phyloP scores from a whole-genome alignment of 768 basidiomycete genomes.

The Phylloporus sp. region DNA sequence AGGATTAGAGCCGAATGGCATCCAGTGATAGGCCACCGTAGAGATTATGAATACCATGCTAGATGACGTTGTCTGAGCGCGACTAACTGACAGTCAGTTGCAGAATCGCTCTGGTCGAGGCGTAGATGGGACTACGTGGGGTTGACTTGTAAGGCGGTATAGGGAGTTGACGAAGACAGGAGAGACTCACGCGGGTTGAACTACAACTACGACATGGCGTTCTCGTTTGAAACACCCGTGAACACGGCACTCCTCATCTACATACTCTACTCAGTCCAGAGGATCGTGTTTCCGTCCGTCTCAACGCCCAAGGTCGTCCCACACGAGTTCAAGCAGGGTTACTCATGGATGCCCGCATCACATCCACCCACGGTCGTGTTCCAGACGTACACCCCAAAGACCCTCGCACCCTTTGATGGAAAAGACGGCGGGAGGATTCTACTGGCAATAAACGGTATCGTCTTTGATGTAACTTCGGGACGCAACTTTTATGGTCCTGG shows the following conservation, averaged over 20 bases:
- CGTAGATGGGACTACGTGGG: too few species aligned
- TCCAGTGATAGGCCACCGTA: too few species aligned
- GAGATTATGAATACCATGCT: too few species aligned
- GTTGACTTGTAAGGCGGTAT: too few species aligned
- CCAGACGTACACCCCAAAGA: constrained; percentile 74
- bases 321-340: constrained; percentile 72
- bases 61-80: too few species aligned
- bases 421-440: constrained; percentile 68
- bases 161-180: too few species aligned
- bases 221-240: constrained; percentile 63
- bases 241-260: constrained; percentile 78
- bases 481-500: constrained; percentile 94
- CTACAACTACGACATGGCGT: constrained; percentile 19
- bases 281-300: constrained; percentile 69
- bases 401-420: constrained; percentile 65
- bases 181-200: constrained; percentile 21
- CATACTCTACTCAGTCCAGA: constrained; percentile 72
- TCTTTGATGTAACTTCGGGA: constrained; percentile 92
- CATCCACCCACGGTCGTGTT: constrained; percentile 79
- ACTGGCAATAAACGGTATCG: constrained; percentile 79
- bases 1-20: too few species aligned
- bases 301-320: constrained; percentile 49
- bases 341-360: constrained; percentile 87
- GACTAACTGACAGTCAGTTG: too few species aligned
- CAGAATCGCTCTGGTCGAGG: too few species aligned